These are phyloP conservation scores for Colletotrichum sp. DNA, from an alignment of 2,329 filamentous ascomycete species.

Conservation along the genomic window DNA sequence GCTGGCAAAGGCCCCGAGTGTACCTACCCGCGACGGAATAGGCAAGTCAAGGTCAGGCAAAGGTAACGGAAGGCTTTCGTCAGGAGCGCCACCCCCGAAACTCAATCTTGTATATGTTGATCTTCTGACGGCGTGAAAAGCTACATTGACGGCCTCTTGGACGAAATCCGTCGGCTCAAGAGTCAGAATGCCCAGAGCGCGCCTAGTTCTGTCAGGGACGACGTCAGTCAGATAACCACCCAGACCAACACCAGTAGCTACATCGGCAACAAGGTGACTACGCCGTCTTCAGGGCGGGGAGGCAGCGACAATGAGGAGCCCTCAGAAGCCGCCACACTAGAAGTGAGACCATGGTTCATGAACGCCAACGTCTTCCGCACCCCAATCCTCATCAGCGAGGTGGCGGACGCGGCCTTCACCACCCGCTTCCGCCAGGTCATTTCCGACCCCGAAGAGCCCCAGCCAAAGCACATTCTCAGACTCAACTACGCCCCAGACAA, in stretches of 20 bases:
- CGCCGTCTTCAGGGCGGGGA: background rate
- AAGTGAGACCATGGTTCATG: conserved; percentile 35
- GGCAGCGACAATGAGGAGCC: background rate
- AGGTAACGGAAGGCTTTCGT: conserved; percentile 30
- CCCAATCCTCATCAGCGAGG: conserved; percentile 37
- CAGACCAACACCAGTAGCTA: background rate
- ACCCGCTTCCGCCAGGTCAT: conserved; percentile 40
- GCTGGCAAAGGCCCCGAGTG: conserved; percentile 34
- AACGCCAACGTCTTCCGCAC: conserved; percentile 34
- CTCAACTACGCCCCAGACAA: conserved; percentile 36
- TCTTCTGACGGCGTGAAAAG: conserved; percentile 20
- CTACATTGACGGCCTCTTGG: conserved; percentile 37
- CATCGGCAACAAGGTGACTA: background rate
- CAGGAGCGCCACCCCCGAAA: background rate
- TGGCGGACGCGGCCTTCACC: conserved; percentile 39
- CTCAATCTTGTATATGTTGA: background rate
- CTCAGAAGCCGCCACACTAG: background rate
- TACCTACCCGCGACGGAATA: conserved; percentile 36
- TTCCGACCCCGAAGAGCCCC: conserved; percentile 25
- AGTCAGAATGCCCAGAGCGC: background rate
- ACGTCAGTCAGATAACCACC: background rate
- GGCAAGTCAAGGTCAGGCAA: conserved; percentile 36
- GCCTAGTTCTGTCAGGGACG: background rate
- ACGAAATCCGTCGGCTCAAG: conserved; percentile 37
- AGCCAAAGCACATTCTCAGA: conserved; percentile 34